Conservation (phyloP, 225 moss, liverwort and hornwort genomes). For the Takakia lepidozioides region DNA sequence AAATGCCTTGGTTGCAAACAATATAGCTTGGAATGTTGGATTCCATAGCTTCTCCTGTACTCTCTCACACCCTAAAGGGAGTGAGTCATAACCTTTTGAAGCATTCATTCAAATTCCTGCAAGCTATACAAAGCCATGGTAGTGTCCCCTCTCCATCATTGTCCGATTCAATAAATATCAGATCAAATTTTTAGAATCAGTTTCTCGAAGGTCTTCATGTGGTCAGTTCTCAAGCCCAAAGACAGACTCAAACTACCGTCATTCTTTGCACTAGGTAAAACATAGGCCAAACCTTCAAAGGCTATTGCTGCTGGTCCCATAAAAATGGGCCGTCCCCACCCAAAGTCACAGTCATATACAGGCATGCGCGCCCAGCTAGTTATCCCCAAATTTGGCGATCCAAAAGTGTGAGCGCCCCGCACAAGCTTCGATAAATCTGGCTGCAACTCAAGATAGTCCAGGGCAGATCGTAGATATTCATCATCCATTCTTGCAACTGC, state of each 20-base stretch:
- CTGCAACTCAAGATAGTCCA: slow-evolving; percentile 73
- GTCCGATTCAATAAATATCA: too few relatives aligned
- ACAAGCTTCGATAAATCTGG: slow-evolving; percentile 52
- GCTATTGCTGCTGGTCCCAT: slow-evolving; percentile 91
- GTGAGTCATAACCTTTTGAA: too few relatives aligned
- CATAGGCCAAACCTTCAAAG: slow-evolving; percentile 70
- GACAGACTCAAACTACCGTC: slow-evolving; percentile 81
- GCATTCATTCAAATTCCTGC: too few relatives aligned
- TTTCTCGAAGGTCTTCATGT: slow-evolving; percentile 57
- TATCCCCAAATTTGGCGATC: slow-evolving; percentile 84
- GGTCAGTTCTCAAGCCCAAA: slow-evolving; percentile 64
- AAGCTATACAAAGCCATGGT: too few relatives aligned
- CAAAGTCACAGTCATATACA: slow-evolving; percentile 84
- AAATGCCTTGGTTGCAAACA: too few relatives aligned
- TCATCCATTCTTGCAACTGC: slow-evolving; percentile 64
- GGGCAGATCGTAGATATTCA: slow-evolving; percentile 76
- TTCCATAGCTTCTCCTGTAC: too few relatives aligned
- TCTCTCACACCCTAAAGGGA: too few relatives aligned
- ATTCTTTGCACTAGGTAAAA: slow-evolving; percentile 49
- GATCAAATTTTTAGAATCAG: slow-evolving; percentile 26
- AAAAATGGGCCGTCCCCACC: slow-evolving; percentile 87
- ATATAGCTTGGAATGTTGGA: too few relatives aligned
- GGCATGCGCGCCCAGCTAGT: slow-evolving; percentile 97
- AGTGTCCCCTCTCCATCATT: too few relatives aligned
- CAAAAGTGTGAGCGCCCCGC: slow-evolving; percentile 67